phyloP scores from a whole-genome alignment of 2,329 filamentous ascomycete species.

The Verticillium nonalfalfae region DNA sequence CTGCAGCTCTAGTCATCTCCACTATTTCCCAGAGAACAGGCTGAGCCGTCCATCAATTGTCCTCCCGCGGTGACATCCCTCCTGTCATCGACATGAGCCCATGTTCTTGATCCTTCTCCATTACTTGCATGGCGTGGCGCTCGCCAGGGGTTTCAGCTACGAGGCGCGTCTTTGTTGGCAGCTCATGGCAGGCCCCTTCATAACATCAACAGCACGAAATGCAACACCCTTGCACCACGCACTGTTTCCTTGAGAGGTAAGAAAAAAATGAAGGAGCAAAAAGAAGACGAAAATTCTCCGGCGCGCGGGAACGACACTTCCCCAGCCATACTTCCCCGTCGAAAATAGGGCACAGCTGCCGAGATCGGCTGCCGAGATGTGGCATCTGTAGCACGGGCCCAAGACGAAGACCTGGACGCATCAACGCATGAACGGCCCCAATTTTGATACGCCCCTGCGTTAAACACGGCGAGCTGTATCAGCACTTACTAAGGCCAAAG shows the following conservation, averaged over 20 bases:
- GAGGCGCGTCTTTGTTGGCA: neutral
- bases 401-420: conserved; percentile 1
- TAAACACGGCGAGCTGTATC: neutral
- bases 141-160: neutral
- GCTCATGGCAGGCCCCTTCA: neutral
- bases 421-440: conserved; percentile 9
- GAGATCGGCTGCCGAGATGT: conserved; percentile 1
- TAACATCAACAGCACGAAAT: neutral
- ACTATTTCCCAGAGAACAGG: neutral
- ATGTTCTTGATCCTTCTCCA: neutral
- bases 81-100: neutral
- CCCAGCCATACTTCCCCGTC: neutral
- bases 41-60: neutral
- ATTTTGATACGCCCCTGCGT: neutral
- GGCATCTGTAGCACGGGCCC: neutral
- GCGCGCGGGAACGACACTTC: neutral
- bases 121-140: neutral
- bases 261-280: neutral
- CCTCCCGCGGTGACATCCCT: neutral
- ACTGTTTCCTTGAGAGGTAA: neutral
- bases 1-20: neutral
- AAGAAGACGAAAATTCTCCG: no score
- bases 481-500: neutral
- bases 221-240: neutral
- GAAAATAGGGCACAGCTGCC: neutral